These are phyloP conservation scores for Syzygium jambos DNA, from an alignment of 345 rosid species.

Conservation along the genomic window DNA sequence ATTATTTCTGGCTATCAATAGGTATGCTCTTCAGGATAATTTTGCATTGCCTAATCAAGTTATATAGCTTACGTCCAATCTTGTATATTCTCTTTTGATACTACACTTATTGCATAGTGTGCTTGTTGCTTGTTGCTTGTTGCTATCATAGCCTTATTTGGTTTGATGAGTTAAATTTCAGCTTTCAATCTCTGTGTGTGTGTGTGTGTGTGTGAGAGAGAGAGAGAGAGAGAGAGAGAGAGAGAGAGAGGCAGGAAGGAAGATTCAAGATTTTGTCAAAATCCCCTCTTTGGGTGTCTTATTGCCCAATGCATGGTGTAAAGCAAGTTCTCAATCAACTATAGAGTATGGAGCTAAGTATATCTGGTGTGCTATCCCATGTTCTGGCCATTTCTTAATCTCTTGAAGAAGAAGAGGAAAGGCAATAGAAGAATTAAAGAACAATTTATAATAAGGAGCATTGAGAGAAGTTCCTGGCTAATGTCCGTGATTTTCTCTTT, in stretches of 20 bases:
- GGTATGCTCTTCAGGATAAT: constrained; percentile 28
- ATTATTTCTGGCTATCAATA: constrained; percentile 68
- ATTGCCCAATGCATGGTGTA: not conserved
- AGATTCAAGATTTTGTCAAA: not conserved
- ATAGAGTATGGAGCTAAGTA: not conserved
- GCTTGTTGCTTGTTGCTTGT: not conserved
- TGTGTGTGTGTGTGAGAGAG: not conserved
- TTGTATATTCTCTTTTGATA: not conserved
- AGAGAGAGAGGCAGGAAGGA: not conserved
- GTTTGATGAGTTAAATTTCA: not conserved
- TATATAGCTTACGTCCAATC: not conserved
- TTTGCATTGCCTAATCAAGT: not conserved
- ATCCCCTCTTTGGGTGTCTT: not conserved
- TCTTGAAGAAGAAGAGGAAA: not conserved
- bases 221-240: no score
- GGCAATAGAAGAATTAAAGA: not conserved
- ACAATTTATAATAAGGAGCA: not conserved
- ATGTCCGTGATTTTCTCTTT: not conserved
- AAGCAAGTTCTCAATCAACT: not conserved
- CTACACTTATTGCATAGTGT: not conserved
- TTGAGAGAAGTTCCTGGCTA: not conserved
- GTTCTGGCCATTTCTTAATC: not conserved
- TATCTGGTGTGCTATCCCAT: not conserved
- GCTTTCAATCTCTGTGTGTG: not conserved
- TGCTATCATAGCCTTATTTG: not conserved